These are phyloP conservation scores for Jackrogersella multiformis DNA, from an alignment of 495 filamentous ascomycete species.

Conservation along the genomic window DNA sequence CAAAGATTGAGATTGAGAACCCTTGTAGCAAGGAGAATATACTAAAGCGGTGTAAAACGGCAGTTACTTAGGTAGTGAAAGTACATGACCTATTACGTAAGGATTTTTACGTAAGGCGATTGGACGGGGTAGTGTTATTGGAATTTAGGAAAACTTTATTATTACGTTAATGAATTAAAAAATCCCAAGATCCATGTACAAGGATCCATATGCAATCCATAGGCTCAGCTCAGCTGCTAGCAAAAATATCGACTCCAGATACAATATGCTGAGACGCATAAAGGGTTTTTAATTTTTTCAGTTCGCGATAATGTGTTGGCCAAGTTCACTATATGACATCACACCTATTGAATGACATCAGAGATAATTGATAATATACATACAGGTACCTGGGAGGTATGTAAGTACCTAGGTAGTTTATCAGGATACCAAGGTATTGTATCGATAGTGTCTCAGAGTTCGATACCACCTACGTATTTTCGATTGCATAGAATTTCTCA, in stretches of 20 bases:
- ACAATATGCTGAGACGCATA: no score
- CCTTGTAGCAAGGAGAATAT: constrained; percentile 17
- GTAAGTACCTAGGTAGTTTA: background rate
- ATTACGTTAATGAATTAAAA: background rate
- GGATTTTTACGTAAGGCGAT: no score
- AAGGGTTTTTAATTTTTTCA: no score
- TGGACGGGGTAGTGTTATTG: no score
- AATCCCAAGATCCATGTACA: background rate
- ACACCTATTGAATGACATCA: constrained; percentile 11
- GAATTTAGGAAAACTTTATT: no score
- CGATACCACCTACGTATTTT: background rate
- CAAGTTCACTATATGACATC: constrained; percentile 11
- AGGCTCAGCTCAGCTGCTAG: no score
- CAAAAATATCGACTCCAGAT: no score
- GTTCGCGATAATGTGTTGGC: no score
- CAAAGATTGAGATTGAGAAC: constrained; percentile 12
- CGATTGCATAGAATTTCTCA: background rate
- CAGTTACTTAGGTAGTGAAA: constrained; percentile 6
- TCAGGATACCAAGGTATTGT: background rate
- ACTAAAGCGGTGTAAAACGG: constrained; percentile 31
- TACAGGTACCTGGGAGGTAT: no score
- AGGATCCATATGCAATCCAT: background rate
- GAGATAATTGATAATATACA: background rate
- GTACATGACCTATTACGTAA: constrained; percentile 3
- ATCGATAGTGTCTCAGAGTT: no score